Evolutionary conservation across 164 flowering plant genomes (phyloP).

Genomic region (Warburgia ugandensis): DNA sequence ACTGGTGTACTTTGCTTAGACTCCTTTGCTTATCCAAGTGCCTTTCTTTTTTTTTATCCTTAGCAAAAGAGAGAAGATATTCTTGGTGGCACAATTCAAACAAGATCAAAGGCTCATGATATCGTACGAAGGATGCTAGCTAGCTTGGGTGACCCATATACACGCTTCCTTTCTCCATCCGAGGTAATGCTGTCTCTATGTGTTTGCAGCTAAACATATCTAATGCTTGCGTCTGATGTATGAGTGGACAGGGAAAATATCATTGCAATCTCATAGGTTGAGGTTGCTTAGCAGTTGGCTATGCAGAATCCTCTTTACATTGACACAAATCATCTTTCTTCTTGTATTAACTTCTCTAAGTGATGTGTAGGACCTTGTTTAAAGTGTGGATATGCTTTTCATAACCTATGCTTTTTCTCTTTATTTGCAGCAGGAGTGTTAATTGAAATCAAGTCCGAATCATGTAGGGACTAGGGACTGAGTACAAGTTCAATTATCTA

Average conservation of each 20-base stretch:
- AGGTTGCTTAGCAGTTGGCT: background rate
- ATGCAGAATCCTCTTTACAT: background rate
- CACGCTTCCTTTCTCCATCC: slow-evolving; percentile 78
- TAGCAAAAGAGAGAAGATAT: slow-evolving; percentile 65
- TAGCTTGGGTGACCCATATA: slow-evolving; percentile 82
- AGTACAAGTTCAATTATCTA: no score
- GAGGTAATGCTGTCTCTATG: slow-evolving; percentile 39
- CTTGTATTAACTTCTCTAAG: background rate
- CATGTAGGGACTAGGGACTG: no score
- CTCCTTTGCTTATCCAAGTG: background rate
- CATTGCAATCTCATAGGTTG: background rate
- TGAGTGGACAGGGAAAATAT: background rate
- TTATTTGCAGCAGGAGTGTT: no score
- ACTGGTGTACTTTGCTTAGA: no score
- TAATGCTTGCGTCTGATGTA: background rate
- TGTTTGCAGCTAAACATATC: background rate
- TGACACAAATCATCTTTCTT: background rate
- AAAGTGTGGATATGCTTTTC: no score
- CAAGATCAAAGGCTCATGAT: slow-evolving; percentile 83
- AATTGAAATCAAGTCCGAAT: no score
- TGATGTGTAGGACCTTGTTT: no score
- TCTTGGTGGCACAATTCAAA: slow-evolving; percentile 38
- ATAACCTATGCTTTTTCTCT: no score
- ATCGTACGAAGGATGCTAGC: slow-evolving; percentile 66
- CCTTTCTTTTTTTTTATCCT: slow-evolving; percentile 1